Percentiles rank a stretch among this genome's conserved stretches.
These are phyloP conservation scores for Trichosporon inkin DNA, from an alignment of 1,284 basidiomycete genomes.

Conservation along the genomic window DNA sequence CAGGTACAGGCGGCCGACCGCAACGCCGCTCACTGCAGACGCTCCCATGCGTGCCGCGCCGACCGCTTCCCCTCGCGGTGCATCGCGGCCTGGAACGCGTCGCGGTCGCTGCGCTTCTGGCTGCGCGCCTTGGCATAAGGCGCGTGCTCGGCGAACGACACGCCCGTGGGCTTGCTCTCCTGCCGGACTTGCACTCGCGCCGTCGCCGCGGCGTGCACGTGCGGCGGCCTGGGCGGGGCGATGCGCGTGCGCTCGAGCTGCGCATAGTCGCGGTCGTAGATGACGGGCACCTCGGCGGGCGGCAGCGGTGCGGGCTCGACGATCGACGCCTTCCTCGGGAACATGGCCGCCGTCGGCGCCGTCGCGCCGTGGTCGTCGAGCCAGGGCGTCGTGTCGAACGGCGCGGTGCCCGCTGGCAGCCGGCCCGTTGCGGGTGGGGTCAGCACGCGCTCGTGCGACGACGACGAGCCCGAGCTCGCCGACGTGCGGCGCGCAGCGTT, in stretches of 20 bases:
- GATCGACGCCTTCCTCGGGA: not conserved
- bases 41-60: not conserved
- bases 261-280: constrained; percentile 2
- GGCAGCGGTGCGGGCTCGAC: not conserved
- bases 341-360: not conserved
- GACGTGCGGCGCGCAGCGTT: too few relatives aligned
- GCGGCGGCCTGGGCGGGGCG: not conserved
- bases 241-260: not conserved
- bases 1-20: too few relatives aligned
- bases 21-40: not conserved
- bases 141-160: not conserved
- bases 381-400: too few relatives aligned
- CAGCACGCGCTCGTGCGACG: not conserved
- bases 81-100: constrained; percentile 2
- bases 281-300: not conserved
- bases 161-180: not conserved
- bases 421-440: too few relatives aligned
- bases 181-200: not conserved
- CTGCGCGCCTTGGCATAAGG: not conserved
- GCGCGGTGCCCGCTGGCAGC: too few relatives aligned
- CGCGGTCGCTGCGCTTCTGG: constrained; percentile 1
- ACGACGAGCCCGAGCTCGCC: not conserved
- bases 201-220: not conserved
- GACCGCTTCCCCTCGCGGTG: not conserved
- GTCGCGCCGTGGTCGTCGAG: too few relatives aligned